phyloP scores from a whole-genome alignment of 129 eudicot genomes.

The carrot (Daucus carota) region DNA sequence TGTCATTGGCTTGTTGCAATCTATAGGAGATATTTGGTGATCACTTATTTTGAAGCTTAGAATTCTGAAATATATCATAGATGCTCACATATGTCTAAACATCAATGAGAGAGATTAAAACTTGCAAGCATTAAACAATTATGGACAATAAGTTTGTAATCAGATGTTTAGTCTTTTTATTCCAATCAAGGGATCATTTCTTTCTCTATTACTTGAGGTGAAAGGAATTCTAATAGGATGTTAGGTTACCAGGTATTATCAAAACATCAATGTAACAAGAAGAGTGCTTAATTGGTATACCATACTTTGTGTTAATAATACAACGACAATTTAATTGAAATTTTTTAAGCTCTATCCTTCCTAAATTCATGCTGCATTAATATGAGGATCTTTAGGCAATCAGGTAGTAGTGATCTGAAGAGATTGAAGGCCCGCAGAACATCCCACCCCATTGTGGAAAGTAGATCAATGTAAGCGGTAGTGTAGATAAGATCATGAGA shows the following conservation, averaged over 20 bases:
- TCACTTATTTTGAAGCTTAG: neutral
- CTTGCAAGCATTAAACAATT: neutral
- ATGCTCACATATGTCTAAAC: neutral
- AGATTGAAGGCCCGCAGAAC: constrained; percentile 48
- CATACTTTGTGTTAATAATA: neutral
- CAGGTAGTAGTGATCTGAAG: neutral
- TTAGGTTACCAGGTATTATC: neutral
- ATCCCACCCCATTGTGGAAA: constrained; percentile 70
- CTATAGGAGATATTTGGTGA: neutral
- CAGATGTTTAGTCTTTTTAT: neutral
- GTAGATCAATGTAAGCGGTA: constrained; percentile 39
- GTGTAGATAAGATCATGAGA: constrained; percentile 42
- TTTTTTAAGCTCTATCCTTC: neutral
- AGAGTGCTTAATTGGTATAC: neutral
- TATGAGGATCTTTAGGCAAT: neutral
- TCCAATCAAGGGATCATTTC: neutral
- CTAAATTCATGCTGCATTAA: neutral
- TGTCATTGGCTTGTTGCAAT: neutral
- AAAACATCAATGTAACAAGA: neutral
- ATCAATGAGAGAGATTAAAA: neutral
- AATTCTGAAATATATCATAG: neutral
- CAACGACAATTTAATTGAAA: neutral
- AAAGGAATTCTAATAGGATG: neutral
- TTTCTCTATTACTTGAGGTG: neutral
- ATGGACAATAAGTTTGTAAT: neutral